Evolutionary conservation across 306 rosid species (phyloP).

Genomic region (Erythrophleum fordii): DNA sequence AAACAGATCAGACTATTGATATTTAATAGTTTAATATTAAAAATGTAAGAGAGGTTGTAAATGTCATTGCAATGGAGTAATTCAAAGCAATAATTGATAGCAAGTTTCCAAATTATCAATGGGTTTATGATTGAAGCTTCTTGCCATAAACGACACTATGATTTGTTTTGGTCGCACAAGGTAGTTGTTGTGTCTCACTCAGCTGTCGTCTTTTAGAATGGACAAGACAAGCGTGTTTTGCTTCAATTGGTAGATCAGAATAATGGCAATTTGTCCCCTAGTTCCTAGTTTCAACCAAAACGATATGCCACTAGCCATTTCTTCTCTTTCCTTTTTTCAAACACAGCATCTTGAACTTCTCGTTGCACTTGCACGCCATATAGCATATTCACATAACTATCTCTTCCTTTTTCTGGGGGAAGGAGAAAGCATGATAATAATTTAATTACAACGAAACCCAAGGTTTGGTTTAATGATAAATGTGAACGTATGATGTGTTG

Average conservation of each 20-base stretch:
- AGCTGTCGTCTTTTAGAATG: constrained; percentile 20
- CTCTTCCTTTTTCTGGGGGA: constrained; percentile 16
- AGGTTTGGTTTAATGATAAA: background rate
- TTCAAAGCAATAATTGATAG: background rate
- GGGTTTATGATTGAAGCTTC: constrained; percentile 25
- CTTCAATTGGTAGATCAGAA: constrained; percentile 35
- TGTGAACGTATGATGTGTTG: background rate
- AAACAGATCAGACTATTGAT: background rate
- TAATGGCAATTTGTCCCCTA: constrained; percentile 14
- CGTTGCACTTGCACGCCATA: too few species aligned
- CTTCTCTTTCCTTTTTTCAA: background rate
- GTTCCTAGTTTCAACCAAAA: background rate
- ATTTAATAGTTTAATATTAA: background rate
- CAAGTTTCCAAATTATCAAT: constrained; percentile 9
- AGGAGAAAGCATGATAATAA: constrained; percentile 12
- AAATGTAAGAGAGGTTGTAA: background rate
- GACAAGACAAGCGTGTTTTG: constrained; percentile 22
- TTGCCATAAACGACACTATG: background rate
- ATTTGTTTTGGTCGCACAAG: background rate
- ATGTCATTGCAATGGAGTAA: background rate
- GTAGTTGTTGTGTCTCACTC: constrained; percentile 4
- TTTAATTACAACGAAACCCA: background rate
- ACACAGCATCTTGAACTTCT: background rate
- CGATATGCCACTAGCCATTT: background rate
- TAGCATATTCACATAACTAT: too few species aligned